Conservation (phyloP, 1,284 basidiomycete species). For the Ceratobasidium sp. region DNA sequence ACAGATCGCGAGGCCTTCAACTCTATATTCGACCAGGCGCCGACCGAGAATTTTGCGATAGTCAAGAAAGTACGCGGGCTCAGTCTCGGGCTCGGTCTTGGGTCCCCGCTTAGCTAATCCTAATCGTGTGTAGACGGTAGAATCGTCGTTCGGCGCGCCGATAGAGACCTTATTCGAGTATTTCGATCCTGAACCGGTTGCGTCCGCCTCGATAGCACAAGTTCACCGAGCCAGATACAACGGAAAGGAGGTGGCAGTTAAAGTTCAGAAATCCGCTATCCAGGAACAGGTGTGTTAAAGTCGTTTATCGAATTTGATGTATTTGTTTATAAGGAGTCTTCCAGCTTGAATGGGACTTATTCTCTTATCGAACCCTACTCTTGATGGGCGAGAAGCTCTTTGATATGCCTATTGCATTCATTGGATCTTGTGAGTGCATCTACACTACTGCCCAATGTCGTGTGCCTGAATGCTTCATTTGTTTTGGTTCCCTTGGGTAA, state of each 20-base stretch:
- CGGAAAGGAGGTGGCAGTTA: constrained; percentile 46
- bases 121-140: constrained; percentile 10
- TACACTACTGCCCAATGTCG: constrained; percentile 1
- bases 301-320: too few species aligned
- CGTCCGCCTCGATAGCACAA: constrained; percentile 46
- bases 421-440: constrained; percentile 51
- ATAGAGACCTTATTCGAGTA: constrained; percentile 38
- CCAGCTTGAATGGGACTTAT: constrained; percentile 63
- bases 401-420: constrained; percentile 55
- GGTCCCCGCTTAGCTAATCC: neutral
- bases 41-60: constrained; percentile 21
- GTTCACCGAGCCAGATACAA: constrained; percentile 44
- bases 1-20: constrained; percentile 33
- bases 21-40: constrained; percentile 37
- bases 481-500: too few species aligned
- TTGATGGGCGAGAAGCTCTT: constrained; percentile 55
- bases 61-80: constrained; percentile 40
- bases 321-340: neutral
- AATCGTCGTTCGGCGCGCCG: constrained; percentile 39
- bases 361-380: constrained; percentile 52
- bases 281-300: constrained; percentile 45
- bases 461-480: constrained; percentile 44
- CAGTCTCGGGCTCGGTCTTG: neutral
- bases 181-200: constrained; percentile 43
- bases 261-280: constrained; percentile 62